These are phyloP conservation scores for Chalciporus sp. DNA, from an alignment of 1,284 basidiomycete genomes.

Conservation along the genomic window DNA sequence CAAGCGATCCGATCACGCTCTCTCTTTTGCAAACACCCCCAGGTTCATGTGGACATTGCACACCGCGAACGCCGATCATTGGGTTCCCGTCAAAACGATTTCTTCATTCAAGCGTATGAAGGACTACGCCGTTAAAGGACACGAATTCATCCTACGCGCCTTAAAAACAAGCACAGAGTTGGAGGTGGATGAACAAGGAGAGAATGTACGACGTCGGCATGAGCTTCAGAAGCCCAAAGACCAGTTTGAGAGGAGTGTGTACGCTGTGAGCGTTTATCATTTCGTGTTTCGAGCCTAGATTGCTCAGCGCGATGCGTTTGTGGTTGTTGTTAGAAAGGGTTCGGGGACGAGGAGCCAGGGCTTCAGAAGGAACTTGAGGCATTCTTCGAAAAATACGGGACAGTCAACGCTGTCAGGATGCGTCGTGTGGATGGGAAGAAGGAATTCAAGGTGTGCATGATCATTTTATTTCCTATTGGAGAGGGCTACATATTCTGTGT, in stretches of 20 bases:
- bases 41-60: constrained; percentile 97
- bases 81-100: constrained; percentile 88
- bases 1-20: neutral
- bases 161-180: constrained; percentile 69
- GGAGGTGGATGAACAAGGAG: constrained; percentile 76
- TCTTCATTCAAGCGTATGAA: constrained; percentile 97
- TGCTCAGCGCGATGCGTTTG: neutral
- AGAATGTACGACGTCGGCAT: constrained; percentile 73
- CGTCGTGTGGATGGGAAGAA: constrained; percentile 72
- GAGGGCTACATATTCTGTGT: neutral
- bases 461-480: neutral
- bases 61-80: constrained; percentile 79
- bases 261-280: constrained; percentile 64
- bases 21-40: constrained; percentile 22
- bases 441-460: constrained; percentile 73
- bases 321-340: constrained; percentile 74
- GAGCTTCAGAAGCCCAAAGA: constrained; percentile 75
- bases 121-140: constrained; percentile 63
- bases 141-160: constrained; percentile 67
- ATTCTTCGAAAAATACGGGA: constrained; percentile 85
- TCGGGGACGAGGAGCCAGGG: constrained; percentile 72
- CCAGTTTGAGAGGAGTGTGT: constrained; percentile 79
- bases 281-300: neutral
- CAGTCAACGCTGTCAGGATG: constrained; percentile 86
- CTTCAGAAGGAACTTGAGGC: constrained; percentile 80